phyloP scores from a whole-genome alignment of 108 stramenopile species.

The Stephanodiscus triporus region DNA sequence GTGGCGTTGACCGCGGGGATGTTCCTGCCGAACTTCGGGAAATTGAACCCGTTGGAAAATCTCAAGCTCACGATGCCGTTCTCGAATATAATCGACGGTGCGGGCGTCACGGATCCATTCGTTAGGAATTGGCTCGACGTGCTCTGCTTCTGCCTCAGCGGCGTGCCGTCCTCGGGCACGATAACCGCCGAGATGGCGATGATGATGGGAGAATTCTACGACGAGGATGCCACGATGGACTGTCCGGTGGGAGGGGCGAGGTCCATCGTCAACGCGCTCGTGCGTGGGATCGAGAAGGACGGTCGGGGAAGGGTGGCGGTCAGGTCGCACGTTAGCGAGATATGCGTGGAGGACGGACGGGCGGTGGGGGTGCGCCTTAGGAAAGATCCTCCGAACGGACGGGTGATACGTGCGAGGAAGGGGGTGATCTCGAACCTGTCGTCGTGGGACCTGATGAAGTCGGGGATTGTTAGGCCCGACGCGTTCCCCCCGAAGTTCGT shows the following conservation, averaged over 20 bases:
- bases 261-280: slow-evolving; percentile 86
- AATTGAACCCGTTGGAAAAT: slow-evolving; percentile 73
- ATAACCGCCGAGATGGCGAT: slow-evolving; percentile 93
- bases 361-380: slow-evolving; percentile 66
- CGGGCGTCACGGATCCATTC: slow-evolving; percentile 70
- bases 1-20: slow-evolving; percentile 59
- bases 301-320: slow-evolving; percentile 58
- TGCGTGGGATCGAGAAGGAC: slow-evolving; percentile 81
- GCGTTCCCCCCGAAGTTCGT: slow-evolving; percentile 64
- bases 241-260: slow-evolving; percentile 84
- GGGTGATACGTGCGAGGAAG: slow-evolving; percentile 56
- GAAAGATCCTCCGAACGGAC: slow-evolving; percentile 22
- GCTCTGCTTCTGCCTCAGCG: slow-evolving; percentile 85
- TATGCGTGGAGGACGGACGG: slow-evolving; percentile 67
- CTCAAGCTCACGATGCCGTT: slow-evolving; percentile 74
- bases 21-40: slow-evolving; percentile 71
- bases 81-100: slow-evolving; percentile 52
- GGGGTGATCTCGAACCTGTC: slow-evolving; percentile 77
- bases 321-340: slow-evolving; percentile 74
- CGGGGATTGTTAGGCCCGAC: slow-evolving; percentile 59
- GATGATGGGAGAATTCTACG: slow-evolving; percentile 92
- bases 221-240: slow-evolving; percentile 78
- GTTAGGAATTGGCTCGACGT: slow-evolving; percentile 85
- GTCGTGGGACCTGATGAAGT: slow-evolving; percentile 70
- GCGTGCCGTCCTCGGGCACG: slow-evolving; percentile 81